Conservation (phyloP, 352 stramenopile genomes). For the Pythium insidiosum region DNA sequence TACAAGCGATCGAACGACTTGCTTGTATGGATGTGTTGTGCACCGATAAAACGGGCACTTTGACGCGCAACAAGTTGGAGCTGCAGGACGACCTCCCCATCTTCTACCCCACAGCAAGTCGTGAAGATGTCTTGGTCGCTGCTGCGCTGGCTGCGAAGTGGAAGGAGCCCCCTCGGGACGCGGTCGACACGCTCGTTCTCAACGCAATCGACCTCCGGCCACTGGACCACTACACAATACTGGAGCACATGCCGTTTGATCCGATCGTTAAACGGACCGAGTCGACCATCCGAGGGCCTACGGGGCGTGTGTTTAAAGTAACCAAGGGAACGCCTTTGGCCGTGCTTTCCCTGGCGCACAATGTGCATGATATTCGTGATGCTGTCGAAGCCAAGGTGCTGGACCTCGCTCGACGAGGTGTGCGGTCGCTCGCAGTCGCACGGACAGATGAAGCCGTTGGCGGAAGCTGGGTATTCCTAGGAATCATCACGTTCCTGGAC, state of each 20-base stretch:
- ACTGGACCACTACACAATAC: slow-evolving; percentile 78
- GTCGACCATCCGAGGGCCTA: slow-evolving; percentile 76
- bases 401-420: slow-evolving; percentile 80
- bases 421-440: slow-evolving; percentile 85
- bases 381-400: slow-evolving; percentile 85
- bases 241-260: slow-evolving; percentile 81
- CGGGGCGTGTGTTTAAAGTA: slow-evolving; percentile 87
- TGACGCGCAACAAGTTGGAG: slow-evolving; percentile 94
- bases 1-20: slow-evolving; percentile 91
- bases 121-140: slow-evolving; percentile 86
- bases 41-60: slow-evolving; percentile 94
- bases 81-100: slow-evolving; percentile 89
- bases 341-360: slow-evolving; percentile 76
- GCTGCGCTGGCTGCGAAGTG: slow-evolving; percentile 91
- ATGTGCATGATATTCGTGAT: slow-evolving; percentile 74
- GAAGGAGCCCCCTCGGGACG: slow-evolving; percentile 90
- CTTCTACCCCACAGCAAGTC: slow-evolving; percentile 66
- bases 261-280: slow-evolving; percentile 89
- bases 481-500: slow-evolving; percentile 94
- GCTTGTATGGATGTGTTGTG: slow-evolving; percentile 92
- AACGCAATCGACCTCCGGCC: slow-evolving; percentile 81
- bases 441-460: slow-evolving; percentile 67
- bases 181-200: slow-evolving; percentile 89
- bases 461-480: slow-evolving; percentile 89
- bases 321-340: slow-evolving; percentile 94